A percentile compares a stretch with the other conserved stretches of the same genome.
Conservation (phyloP, 176 grass and related monocot genomes). For the Oryza nivara region DNA sequence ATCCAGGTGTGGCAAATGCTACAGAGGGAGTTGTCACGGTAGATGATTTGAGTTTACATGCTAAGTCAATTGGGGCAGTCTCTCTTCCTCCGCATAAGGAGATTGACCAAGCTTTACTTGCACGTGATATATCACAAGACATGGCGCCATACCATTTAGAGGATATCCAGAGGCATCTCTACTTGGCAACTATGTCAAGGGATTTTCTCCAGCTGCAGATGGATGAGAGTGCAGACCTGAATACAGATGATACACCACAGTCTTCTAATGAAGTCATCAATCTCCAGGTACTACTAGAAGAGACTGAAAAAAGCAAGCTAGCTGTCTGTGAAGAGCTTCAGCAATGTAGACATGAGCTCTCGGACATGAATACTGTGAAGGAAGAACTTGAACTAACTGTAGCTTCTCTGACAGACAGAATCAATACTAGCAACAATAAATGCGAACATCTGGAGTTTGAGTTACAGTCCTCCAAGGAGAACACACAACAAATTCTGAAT, state of each 20-base stretch:
- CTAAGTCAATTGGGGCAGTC: conserved; percentile 6
- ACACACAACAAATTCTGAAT: conserved; percentile 32
- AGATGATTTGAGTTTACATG: conserved; percentile 42
- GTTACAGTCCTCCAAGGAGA: conserved; percentile 55
- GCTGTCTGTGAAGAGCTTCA: conserved; percentile 52
- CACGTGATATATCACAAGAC: neutral
- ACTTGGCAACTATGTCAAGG: conserved; percentile 57
- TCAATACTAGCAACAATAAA: conserved; percentile 46
- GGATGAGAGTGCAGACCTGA: conserved; percentile 51
- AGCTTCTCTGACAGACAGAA: conserved; percentile 51
- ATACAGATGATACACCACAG: conserved; percentile 41
- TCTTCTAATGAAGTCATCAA: conserved; percentile 56
- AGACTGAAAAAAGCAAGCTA: conserved; percentile 58
- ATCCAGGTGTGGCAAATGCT: conserved; percentile 35
- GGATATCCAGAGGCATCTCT: conserved; percentile 63
- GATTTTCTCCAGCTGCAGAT: conserved; percentile 79
- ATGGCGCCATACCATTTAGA: conserved; percentile 49
- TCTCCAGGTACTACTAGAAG: conserved; percentile 51
- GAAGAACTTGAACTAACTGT: conserved; percentile 55
- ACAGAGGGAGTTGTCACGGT: conserved; percentile 30
- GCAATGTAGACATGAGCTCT: conserved; percentile 67
- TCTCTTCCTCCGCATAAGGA: conserved; percentile 23
- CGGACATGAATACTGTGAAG: conserved; percentile 45
- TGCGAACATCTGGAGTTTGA: conserved; percentile 61
- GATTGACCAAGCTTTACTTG: conserved; percentile 34